phyloP scores from a whole-genome alignment of 2,329 filamentous ascomycete genomes.

The Aspergillus fructus region DNA sequence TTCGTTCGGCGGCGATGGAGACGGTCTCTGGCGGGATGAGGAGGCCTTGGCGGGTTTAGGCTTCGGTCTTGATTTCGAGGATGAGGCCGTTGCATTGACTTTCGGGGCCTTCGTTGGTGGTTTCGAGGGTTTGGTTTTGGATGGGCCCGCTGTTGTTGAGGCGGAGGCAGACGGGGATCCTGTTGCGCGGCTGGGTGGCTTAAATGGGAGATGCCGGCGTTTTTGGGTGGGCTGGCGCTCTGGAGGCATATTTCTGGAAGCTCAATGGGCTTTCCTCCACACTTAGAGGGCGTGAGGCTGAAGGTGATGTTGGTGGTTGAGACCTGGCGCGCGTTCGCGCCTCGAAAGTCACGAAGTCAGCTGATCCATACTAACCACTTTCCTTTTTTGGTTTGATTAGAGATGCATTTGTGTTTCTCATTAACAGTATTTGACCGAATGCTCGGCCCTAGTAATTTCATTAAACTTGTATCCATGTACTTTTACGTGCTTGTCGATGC shows the following conservation, averaged over 20 bases:
- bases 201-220: slow-evolving; percentile 44
- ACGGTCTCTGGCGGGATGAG: slow-evolving; percentile 14
- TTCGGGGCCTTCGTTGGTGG: slow-evolving; percentile 11
- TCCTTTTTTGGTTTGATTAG: neutral
- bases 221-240: slow-evolving; percentile 35
- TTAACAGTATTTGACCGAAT: neutral
- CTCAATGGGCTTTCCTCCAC: neutral
- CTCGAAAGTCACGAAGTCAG: neutral
- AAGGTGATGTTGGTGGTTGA: neutral
- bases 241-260: slow-evolving; percentile 23
- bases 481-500: neutral
- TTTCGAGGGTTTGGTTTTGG: slow-evolving; percentile 18
- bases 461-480: neutral
- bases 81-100: slow-evolving; percentile 16
- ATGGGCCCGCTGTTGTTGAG: slow-evolving; percentile 25
- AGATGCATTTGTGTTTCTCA: neutral
- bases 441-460: neutral
- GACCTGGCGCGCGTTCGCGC: neutral
- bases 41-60: slow-evolving; percentile 1
- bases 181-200: slow-evolving; percentile 40
- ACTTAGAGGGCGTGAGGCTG: neutral
- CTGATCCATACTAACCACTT: neutral
- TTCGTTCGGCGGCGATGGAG: neutral
- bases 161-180: neutral
- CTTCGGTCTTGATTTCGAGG: slow-evolving; percentile 14